These are phyloP conservation scores for Phytopythium kandeliae DNA, from an alignment of 352 stramenopile species.

Conservation along the genomic window DNA sequence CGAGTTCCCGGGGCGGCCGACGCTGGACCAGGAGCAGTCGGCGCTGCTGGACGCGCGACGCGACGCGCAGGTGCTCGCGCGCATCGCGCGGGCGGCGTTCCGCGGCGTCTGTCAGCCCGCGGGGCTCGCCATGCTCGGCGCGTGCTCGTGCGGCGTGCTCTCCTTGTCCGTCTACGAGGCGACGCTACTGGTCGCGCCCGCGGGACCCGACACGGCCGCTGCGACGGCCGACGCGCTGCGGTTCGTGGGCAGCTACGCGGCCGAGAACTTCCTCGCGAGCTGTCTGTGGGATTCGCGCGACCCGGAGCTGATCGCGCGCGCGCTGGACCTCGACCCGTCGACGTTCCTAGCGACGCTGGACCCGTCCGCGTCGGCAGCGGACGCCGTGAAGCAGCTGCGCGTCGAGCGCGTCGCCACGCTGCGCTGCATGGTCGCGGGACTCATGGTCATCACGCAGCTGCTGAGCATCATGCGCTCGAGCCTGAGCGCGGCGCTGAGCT, in stretches of 20 bases:
- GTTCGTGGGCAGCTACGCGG: constrained; percentile 54
- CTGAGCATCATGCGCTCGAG: constrained; percentile 54
- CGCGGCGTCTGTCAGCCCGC: constrained; percentile 40
- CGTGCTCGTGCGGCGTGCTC: constrained; percentile 40
- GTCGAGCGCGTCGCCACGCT: constrained; percentile 39
- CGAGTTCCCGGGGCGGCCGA: constrained; percentile 44
- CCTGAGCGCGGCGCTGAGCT: constrained; percentile 34
- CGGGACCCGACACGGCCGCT: constrained; percentile 7
- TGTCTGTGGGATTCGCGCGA: constrained; percentile 56
- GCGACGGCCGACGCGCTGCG: constrained; percentile 20
- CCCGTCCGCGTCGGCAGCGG: constrained; percentile 20
- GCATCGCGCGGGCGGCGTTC: constrained; percentile 36
- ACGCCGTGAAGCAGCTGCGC: constrained; percentile 32
- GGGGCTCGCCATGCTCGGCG: constrained; percentile 34
- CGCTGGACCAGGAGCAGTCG: constrained; percentile 29
- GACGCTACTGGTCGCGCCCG: constrained; percentile 30
- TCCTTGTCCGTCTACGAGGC: constrained; percentile 45
- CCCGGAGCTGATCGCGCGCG: constrained; percentile 34
- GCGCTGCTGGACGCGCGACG: constrained; percentile 14
- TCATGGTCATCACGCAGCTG: constrained; percentile 62
- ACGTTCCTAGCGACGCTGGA: constrained; percentile 25
- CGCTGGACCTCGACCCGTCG: constrained; percentile 29
- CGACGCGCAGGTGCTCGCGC: constrained; percentile 38
- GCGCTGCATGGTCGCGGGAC: constrained; percentile 44
- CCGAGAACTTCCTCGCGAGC: constrained; percentile 57